Evolutionary conservation across 176 grass and related monocot genomes (phyloP).

Genomic region (Avena eriantha): DNA sequence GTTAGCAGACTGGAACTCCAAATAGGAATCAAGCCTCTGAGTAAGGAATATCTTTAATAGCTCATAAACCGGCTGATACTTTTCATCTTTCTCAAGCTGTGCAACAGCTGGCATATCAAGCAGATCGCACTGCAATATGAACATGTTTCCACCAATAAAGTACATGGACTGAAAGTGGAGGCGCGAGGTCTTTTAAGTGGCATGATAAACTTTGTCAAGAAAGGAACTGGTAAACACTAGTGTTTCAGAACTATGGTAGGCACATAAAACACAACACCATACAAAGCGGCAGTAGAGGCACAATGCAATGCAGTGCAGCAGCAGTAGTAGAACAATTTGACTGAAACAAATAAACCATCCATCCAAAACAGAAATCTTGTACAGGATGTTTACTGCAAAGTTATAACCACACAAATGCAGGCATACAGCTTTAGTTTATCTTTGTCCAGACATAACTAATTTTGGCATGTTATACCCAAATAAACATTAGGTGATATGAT

Average conservation of each 20-base stretch:
- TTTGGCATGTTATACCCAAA: not conserved
- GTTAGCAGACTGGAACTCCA: constrained; percentile 79
- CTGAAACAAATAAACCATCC: not conserved
- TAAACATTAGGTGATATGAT: constrained; percentile 13
- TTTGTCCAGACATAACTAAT: not conserved
- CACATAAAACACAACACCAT: not conserved
- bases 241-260: not conserved
- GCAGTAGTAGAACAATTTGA: not conserved
- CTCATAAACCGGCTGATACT: constrained; percentile 68
- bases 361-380: not conserved
- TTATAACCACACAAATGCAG: not conserved
- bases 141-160: constrained; percentile 6
- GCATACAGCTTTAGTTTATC: not conserved
- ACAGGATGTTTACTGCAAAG: not conserved
- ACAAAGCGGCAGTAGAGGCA: not conserved
- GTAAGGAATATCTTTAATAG: constrained; percentile 91
- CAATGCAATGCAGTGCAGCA: not conserved
- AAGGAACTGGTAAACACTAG: not conserved
- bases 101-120: constrained; percentile 77
- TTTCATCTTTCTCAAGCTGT: constrained; percentile 86
- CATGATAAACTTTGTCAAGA: not conserved
- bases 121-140: constrained; percentile 83
- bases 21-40: constrained; percentile 78
- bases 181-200: not conserved
- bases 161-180: not conserved